Base-by-base conservation (phyloP, 352 stramenopile genomes). In the Phytopythium cucurbitacearum region DNA sequence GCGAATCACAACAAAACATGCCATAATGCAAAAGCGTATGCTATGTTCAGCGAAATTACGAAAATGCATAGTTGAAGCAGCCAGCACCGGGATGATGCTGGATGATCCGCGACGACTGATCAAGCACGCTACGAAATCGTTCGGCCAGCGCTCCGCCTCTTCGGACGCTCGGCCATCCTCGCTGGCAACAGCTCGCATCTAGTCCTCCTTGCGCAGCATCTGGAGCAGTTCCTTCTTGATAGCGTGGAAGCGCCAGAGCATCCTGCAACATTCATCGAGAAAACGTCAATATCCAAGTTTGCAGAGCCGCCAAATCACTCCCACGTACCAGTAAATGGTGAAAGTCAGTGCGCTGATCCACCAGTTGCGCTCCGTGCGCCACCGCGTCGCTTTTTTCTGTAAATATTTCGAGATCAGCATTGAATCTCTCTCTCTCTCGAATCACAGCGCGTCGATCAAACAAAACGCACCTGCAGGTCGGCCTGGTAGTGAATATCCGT, bases 311-410 rank as follows among this genome's bases (percentile, higher is more conserved):
- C 21, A 41, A 33, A 34, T 12, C 21, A 38, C 9, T 16, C 13
- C 5, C 7, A 67, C 71, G 32, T 32, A 89, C 80, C 81, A 92
- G 65, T 92, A 92, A 54, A 92, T 92, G 32, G 76, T 87, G 56
- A 92, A 92, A 35, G 79, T 88, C 33, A 92, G 76, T 21, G 81
- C 80, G 50, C 79, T 90, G 65, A 92, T 92, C 81, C 81, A 92
- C 79, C 79, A 92, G 64, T 92, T 92, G 46, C 81, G 63, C 64
- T 92, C 81, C 7, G 70, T 80, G 33, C 81, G 73, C 81, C 81
- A 91, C 43, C 81, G 76, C 40, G 75, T 74, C 16, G 81, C 81
- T 48, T 90, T 89, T 69, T 92, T 86, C 73, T 77, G 48, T 32
- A 45, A 46, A 11, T 9, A 41, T n/a, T 43, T 40, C 43, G 39